These are phyloP conservation scores for Crassisporium funariophilum DNA, from an alignment of 768 basidiomycete species.

Conservation along the genomic window DNA sequence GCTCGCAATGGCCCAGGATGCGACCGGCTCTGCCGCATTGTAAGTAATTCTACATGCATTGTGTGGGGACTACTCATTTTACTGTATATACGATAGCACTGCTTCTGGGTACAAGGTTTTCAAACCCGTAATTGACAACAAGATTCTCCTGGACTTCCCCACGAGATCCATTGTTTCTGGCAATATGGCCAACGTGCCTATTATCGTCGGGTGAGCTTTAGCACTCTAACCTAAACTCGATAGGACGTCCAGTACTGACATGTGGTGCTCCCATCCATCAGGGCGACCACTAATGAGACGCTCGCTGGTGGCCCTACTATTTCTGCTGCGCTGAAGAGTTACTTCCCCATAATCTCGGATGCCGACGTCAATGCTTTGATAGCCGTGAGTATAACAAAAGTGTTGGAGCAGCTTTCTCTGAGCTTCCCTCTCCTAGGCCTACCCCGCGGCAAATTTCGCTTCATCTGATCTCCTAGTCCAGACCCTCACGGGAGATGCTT, in stretches of 20 bases:
- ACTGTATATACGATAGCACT: slow-evolving; percentile 23
- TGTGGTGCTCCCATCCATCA: slow-evolving; percentile 6
- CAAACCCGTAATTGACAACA: slow-evolving; percentile 57
- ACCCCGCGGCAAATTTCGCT: slow-evolving; percentile 46
- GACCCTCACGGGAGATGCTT: slow-evolving; percentile 50
- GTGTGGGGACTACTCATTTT: neutral
- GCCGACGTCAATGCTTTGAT: slow-evolving; percentile 40
- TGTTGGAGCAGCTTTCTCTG: neutral
- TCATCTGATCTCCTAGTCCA: slow-evolving; percentile 46
- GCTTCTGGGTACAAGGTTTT: slow-evolving; percentile 48
- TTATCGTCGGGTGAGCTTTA: slow-evolving; percentile 56
- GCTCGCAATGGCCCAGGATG: slow-evolving; percentile 57
- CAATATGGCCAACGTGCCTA: slow-evolving; percentile 50
- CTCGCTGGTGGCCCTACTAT: slow-evolving; percentile 44
- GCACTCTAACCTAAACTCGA: neutral
- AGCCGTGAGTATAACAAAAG: slow-evolving; percentile 20
- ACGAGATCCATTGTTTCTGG: slow-evolving; percentile 46
- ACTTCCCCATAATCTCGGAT: slow-evolving; percentile 48
- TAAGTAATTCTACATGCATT: slow-evolving; percentile 26
- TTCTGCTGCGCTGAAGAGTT: slow-evolving; percentile 35
- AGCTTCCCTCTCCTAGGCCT: slow-evolving; percentile 31
- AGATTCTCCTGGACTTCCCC: slow-evolving; percentile 51
- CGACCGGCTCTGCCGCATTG: slow-evolving; percentile 40
- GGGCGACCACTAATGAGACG: slow-evolving; percentile 65
- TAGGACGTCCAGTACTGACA: neutral